Percentiles rank a stretch among this genome's conserved stretches.
phyloP scores from a whole-genome alignment of 257 asterid genomes.

The Penstemon newberryi region DNA sequence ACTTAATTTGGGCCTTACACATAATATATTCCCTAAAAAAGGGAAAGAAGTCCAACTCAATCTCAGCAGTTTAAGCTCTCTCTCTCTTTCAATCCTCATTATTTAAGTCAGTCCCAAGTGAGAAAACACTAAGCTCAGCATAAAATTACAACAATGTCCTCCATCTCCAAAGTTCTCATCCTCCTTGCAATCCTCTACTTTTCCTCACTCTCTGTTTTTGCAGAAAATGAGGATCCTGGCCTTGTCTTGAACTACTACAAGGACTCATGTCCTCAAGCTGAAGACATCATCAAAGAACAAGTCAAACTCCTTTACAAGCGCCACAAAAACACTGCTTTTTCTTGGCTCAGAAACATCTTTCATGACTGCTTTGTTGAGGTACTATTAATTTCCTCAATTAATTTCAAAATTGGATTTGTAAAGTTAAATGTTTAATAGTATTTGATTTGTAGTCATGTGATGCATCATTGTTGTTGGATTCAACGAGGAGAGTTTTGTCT shows the following conservation, averaged over 20 bases:
- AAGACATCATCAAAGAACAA: constrained; percentile 85
- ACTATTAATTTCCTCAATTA: neutral
- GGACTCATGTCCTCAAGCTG: constrained; percentile 96
- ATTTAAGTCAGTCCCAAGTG: constrained; percentile 21
- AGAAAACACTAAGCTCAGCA: neutral
- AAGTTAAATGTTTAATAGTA: neutral
- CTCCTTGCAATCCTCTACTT: constrained; percentile 40
- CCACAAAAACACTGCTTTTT: constrained; percentile 98
- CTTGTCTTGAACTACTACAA: constrained; percentile 73
- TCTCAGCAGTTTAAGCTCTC: neutral
- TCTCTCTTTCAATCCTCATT: neutral
- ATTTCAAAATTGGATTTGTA: no score
- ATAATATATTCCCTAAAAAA: neutral
- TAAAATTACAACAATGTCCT: constrained; percentile 32
- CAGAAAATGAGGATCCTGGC: constrained; percentile 50
- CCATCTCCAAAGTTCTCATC: constrained; percentile 46
- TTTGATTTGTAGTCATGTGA: constrained; percentile 70
- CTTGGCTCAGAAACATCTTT: constrained; percentile 97
- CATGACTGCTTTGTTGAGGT: constrained; percentile 99
- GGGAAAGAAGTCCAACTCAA: neutral
- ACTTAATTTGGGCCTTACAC: neutral
- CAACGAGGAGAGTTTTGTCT: constrained; percentile 79
- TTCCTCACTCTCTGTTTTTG: constrained; percentile 35
- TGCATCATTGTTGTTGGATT: constrained; percentile 92
- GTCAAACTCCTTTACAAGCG: constrained; percentile 92